phyloP scores from a whole-genome alignment of 2,329 filamentous ascomycete genomes.

The Ophiostoma tasmaniense region DNA sequence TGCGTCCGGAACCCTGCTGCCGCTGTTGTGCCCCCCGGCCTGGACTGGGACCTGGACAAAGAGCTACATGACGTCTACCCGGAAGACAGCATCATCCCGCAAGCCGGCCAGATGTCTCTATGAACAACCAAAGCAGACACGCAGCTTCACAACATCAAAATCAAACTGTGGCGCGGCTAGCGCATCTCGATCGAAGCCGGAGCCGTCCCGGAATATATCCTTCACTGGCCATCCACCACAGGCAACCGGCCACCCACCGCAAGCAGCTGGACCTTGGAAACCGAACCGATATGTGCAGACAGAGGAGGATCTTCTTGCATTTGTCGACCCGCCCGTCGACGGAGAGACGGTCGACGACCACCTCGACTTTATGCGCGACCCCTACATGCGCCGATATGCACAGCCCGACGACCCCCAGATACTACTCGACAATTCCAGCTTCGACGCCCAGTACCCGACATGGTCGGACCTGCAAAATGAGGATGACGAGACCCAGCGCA shows the following conservation, averaged over 20 bases:
- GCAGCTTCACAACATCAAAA: not conserved
- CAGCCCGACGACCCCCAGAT: constrained; percentile 40
- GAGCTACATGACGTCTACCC: not conserved
- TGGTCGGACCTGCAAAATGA: constrained; percentile 32
- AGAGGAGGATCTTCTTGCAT: constrained; percentile 41
- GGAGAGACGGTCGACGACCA: constrained; percentile 44
- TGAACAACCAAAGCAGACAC: not conserved
- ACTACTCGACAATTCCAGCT: constrained; percentile 40
- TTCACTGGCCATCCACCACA: not conserved
- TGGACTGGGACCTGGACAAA: constrained; percentile 12
- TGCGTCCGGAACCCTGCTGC: constrained; percentile 19
- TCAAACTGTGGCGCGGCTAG: not conserved
- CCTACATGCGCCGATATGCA: constrained; percentile 47
- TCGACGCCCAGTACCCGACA: constrained; percentile 41
- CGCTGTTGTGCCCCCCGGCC: constrained; percentile 15
- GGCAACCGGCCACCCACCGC: not conserved
- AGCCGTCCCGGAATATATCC: not conserved
- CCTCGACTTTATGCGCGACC: constrained; percentile 43
- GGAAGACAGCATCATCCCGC: not conserved
- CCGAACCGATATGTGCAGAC: constrained; percentile 15
- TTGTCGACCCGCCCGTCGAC: constrained; percentile 44
- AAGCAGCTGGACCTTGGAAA: constrained; percentile 1
- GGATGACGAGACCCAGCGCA: constrained; percentile 29
- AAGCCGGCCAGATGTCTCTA: not conserved
- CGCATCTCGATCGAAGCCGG: not conserved